Evolutionary conservation across 805 yeast species (phyloP), one percentile per base, ranked within the genome.

Genomic region (Ogataea pini): DNA sequence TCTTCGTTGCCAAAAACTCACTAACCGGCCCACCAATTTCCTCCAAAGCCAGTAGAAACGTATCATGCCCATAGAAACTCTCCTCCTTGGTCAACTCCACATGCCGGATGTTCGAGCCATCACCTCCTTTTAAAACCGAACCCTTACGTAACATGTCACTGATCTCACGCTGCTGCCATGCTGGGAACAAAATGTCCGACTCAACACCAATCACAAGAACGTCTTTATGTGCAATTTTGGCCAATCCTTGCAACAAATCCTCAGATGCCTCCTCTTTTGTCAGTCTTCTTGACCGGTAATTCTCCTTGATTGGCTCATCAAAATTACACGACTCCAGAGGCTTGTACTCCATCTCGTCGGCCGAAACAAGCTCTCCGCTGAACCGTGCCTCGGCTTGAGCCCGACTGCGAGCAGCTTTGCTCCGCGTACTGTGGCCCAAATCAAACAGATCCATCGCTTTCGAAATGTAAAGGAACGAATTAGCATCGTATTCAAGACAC

Each of bases 381-480:
- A 60, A 68, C 16, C 54, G 45, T 7, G 59, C 48, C 53, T 68
- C 68, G 7, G 79, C 70, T 50, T 66, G 70, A 13, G 42, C 20
- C 54, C 86, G 69, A 28, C 73, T 70, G 2, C 55, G 52, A 1
- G 28, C 28, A 1, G 88, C 86, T 44, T 69, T 67, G 0, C 57
- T 36, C 53, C 81, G 67, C 59, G 78, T 79, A 6, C 60, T 57
- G 1, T 47, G 44, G 4, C 96, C 86, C 58, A 91, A 69, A 63
- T 91, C 97, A 67, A 91, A 91, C 61, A 91, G 70, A 65, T 91
- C 97, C 97, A 91, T 91, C 1, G 96, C 96, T 67, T 91, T 91
- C 51, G 91, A 86, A 10, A 91, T 80, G 65, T 91, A 90, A 42
- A 90, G 73, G 57, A 91, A 76, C 4, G 96, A 89, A 64, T 90